Evolutionary conservation across 371 early-diverging fungal species (phyloP), one percentile per base, ranked within the genome.

Genomic region (Mucor lusitanicus): DNA sequence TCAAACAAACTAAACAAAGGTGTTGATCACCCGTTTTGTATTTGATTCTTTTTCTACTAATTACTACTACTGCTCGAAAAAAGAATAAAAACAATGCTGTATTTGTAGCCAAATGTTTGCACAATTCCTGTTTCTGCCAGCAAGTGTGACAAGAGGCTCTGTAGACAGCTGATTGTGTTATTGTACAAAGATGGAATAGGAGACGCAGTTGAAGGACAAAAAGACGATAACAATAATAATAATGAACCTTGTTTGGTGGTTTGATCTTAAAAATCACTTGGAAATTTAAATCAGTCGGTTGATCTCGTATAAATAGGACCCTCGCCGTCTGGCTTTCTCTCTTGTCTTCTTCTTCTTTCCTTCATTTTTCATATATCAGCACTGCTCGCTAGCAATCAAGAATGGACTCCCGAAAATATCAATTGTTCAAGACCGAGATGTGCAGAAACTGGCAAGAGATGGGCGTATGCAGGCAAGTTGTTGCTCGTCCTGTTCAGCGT

Each of bases 341-440:
- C 28, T 61, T 53, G n/a, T 25, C 2, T 50, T 50, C 25, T 56
- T 60, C n/a, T 61, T 61, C 27, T 21, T 58, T 44, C 28, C 33
- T 42, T 46, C 25, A 27, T 33, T 65, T 42, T 62, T 39, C 23
- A 54, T 23, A 30, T 25, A 35, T 21, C 3, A n/a, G n/a, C n/a
- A 40, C 40, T 40, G 40, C 40, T 40, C 17, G 40, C 40, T 40
- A 40, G 15, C 40, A 3, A 44, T 19, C 19, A 39, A 59, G 12
- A 40, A 61, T 70, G 70, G 70, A 70, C 39, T 23, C 60, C 13
- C 39, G 69, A 42, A 73, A 76, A 67, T 56, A 67, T 27, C 83
- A 85, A 57, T 78, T 97, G 7, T 98, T 94, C 85, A 97, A 97
- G 79, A 98, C 98, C 9, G 98, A 98, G 80, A 83, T 97, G 64